Conservation (phyloP, 768 basidiomycete genomes). For the Scleroderma bovista region DNA sequence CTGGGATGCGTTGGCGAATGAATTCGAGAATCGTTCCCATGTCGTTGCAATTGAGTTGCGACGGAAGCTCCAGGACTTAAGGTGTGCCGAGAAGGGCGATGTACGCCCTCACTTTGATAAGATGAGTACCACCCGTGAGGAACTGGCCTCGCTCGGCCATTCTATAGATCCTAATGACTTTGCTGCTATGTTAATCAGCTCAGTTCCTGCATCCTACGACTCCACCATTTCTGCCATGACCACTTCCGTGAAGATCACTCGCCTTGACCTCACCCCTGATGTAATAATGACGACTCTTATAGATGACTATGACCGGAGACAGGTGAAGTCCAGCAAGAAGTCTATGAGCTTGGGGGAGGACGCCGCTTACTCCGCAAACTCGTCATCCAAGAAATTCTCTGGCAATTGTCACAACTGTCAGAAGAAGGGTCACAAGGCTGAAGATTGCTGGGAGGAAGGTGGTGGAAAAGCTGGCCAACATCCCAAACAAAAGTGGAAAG, state of each 20-base stretch:
- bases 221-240: slow-evolving; percentile 17
- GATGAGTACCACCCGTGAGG: slow-evolving; percentile 24
- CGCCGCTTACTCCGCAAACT: neutral
- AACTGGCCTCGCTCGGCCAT: slow-evolving; percentile 30
- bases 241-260: neutral
- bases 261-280: no score
- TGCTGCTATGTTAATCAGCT: slow-evolving; percentile 28
- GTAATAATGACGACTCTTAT: no score
- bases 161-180: slow-evolving; percentile 10
- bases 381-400: neutral
- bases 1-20: neutral
- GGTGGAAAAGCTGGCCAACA: neutral
- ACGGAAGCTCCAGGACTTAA: neutral
- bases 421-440: neutral
- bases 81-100: slow-evolving; percentile 23
- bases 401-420: neutral
- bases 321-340: neutral
- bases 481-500: neutral
- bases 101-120: slow-evolving; percentile 26
- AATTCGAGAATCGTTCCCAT: neutral
- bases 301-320: neutral
- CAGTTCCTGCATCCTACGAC: slow-evolving; percentile 31
- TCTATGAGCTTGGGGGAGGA: neutral
- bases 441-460: neutral
- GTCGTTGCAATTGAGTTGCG: neutral